Conservation (phyloP, 1,284 basidiomycete genomes). For the Fomes fomentarius region DNA sequence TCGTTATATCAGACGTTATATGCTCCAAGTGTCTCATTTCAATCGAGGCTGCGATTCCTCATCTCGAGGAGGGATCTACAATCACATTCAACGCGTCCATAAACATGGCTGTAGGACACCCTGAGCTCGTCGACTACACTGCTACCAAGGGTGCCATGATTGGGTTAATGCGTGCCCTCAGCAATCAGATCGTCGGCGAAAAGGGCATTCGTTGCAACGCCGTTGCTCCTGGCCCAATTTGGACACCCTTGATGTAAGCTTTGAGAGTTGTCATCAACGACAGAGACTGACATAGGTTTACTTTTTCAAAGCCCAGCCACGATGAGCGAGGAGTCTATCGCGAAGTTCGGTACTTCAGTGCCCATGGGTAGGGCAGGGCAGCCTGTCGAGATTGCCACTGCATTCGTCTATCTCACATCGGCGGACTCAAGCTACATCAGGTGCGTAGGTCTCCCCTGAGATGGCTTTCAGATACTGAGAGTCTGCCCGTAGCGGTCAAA, state of each 20-base stretch:
- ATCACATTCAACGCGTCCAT: constrained; percentile 57
- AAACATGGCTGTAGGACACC: constrained; percentile 55
- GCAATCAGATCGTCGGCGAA: constrained; percentile 56
- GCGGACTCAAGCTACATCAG: constrained; percentile 56
- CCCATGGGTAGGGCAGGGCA: constrained; percentile 57
- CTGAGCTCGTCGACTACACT: constrained; percentile 58
- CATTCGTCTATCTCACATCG: constrained; percentile 55
- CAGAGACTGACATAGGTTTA: no score
- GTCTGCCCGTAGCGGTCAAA: constrained; percentile 35
- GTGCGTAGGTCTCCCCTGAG: constrained; percentile 26
- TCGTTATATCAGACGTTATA: constrained; percentile 31
- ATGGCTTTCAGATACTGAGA: not conserved
- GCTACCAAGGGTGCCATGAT: constrained; percentile 60
- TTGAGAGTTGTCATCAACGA: constrained; percentile 2
- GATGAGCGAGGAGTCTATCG: constrained; percentile 49
- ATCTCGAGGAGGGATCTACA: constrained; percentile 44
- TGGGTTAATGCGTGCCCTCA: constrained; percentile 47
- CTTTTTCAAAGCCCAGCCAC: constrained; percentile 49
- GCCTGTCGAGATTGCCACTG: constrained; percentile 58
- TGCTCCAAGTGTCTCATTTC: constrained; percentile 33
- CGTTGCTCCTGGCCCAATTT: constrained; percentile 55
- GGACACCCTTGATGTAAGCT: constrained; percentile 52
- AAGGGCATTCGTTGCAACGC: constrained; percentile 54
- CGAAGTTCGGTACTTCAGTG: constrained; percentile 45
- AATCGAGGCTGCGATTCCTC: constrained; percentile 33